Conservation (phyloP, 441 rosid species). For the Populus hybrid region DNA sequence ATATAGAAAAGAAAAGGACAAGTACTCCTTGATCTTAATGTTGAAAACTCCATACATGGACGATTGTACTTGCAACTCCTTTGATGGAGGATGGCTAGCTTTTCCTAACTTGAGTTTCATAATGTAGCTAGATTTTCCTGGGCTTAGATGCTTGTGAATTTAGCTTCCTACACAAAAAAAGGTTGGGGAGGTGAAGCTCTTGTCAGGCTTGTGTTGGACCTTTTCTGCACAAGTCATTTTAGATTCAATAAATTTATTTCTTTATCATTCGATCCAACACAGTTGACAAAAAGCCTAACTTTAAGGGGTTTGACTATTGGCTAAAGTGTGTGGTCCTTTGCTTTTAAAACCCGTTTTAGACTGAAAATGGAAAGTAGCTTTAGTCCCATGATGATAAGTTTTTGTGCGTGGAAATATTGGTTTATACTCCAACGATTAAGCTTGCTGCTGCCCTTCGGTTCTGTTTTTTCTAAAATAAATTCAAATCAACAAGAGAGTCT, state of each 20-base stretch:
- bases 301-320: conserved; percentile 25
- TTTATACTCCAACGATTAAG: neutral
- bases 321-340: neutral
- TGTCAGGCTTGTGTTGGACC: neutral
- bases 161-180: neutral
- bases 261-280: neutral
- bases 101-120: neutral
- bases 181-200: neutral
- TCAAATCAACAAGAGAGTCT: no score
- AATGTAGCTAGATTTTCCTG: neutral
- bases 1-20: neutral
- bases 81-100: no score
- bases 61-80: neutral
- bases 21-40: neutral
- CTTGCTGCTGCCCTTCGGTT: neutral
- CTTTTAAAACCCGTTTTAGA: neutral
- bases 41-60: neutral
- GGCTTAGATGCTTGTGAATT: neutral
- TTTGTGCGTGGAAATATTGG: neutral
- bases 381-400: no score
- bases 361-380: neutral
- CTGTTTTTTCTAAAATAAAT: neutral
- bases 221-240: neutral
- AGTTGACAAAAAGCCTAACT: conserved; percentile 32
- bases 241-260: neutral